Evolutionary conservation across 2,329 filamentous ascomycete species (phyloP), one percentile per base, ranked within the genome.

Genomic region (Corynespora cassiicola): DNA sequence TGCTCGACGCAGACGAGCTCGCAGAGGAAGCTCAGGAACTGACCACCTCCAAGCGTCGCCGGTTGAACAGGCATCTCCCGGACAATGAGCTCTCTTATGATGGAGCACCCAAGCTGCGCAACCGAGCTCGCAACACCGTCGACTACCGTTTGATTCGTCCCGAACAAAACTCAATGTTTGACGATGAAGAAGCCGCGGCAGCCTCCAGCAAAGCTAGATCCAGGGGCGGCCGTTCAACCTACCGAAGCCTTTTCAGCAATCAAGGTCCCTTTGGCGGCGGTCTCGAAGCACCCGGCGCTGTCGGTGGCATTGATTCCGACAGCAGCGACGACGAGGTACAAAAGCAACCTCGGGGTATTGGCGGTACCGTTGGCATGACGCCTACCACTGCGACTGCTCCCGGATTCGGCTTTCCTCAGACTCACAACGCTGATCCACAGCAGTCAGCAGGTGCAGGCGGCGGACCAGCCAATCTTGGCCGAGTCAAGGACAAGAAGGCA

Each of bases 321-420:
- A 96, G 90, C 67, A 99, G 94, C 65, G 94, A 99, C 56, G 94
- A 99, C 53, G 94, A 99, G 61, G 83, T 82, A 49, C 82, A 85
- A 49, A 81, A 86, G 43, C 81, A 78, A 57, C 61, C 67, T 32
- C 77, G 68, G 67, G 72, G 45, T 16, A 48, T 76, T 32, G 77
- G 75, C 29, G 87, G 85, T 29, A 80, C 84, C 42, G 74, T 89
- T 32, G 82, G 81, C 28, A 82, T 84, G 75, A 82, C 80, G 6
- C 79, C 81, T 14, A 81, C 79, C 5, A 72, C 79, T 39, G 73
- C 70, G 25, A 72, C 66, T 15, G 67, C 74, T 14, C 74, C 75
- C 16, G 70, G 74, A 49, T 77, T 77, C 33, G 70, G 80, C 14
- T 76, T 82, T 38, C 75, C 80, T 9, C 82, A 85, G 61, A 68